Percentiles rank a stretch among this genome's conserved stretches.
Conservation (phyloP, 108 stramenopile genomes). For the Epithemia pelagica region DNA sequence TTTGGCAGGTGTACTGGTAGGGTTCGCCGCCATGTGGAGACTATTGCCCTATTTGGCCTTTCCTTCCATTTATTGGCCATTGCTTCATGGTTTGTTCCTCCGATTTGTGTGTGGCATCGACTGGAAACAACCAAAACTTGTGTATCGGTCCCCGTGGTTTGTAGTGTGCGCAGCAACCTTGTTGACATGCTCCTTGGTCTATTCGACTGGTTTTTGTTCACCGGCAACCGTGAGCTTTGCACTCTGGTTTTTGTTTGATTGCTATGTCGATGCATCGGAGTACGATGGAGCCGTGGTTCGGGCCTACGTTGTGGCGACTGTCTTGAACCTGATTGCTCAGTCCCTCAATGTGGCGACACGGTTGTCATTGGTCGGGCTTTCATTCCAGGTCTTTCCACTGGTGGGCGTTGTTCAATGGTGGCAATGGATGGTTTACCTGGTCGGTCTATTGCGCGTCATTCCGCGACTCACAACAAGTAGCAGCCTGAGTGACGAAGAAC, state of each 20-base stretch:
- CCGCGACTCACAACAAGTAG: neutral
- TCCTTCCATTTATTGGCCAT: constrained; percentile 54
- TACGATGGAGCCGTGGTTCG: neutral
- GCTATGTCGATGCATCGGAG: neutral
- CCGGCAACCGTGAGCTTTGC: neutral
- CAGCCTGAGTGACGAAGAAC: neutral
- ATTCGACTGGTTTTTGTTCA: neutral
- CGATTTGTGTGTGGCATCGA: neutral
- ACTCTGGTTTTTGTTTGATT: neutral
- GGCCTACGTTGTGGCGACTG: neutral
- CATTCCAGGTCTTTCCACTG: neutral
- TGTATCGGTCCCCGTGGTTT: no score
- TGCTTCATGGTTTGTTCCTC: constrained; percentile 12
- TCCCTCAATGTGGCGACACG: neutral
- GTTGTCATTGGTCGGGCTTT: neutral
- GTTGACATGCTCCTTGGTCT: neutral
- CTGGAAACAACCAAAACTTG: neutral
- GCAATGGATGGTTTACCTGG: neutral
- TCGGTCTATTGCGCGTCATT: neutral
- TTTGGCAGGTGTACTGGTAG: constrained; percentile 68
- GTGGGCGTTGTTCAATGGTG: neutral
- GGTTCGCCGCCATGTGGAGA: constrained; percentile 68
- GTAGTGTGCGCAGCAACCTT: neutral
- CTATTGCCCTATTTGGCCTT: constrained; percentile 46
- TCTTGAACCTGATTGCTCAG: neutral